These are phyloP conservation scores for Pyronema omphalodes DNA, from an alignment of 495 filamentous ascomycete genomes.

Conservation along the genomic window DNA sequence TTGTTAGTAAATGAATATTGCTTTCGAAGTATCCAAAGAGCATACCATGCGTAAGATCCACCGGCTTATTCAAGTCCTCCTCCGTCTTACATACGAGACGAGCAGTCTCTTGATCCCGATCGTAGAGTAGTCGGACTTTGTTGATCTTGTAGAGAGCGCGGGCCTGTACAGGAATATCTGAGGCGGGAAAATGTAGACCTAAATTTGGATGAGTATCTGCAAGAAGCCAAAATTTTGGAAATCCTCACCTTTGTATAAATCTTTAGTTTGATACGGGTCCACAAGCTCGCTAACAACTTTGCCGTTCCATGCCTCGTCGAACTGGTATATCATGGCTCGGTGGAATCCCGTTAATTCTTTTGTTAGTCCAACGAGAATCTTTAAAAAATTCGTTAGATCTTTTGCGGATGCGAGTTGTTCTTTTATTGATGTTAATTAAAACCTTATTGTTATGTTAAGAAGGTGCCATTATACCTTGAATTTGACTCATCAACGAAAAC, in stretches of 20 bases:
- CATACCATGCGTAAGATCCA: conserved; percentile 62
- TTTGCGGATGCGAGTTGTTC: conserved; percentile 55
- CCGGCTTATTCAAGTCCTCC: conserved; percentile 55
- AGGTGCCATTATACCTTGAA: conserved; percentile 29
- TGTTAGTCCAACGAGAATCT: conserved; percentile 56
- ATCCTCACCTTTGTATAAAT: conserved; percentile 47
- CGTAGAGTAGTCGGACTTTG: conserved; percentile 62
- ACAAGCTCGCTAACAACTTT: conserved; percentile 76
- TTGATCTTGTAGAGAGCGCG: conserved; percentile 65
- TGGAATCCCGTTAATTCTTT: conserved; percentile 88
- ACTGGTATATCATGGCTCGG: conserved; percentile 86
- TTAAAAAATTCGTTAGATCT: conserved; percentile 48
- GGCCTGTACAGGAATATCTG: conserved; percentile 78
- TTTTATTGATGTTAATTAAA: background rate
- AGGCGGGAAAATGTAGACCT: conserved; percentile 75
- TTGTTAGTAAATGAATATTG: background rate
- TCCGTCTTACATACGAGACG: conserved; percentile 63
- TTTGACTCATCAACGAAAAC: conserved; percentile 80
- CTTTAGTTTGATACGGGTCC: conserved; percentile 58
- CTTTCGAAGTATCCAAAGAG: conserved; percentile 24
- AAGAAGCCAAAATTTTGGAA: background rate
- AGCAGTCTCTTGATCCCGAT: conserved; percentile 55
- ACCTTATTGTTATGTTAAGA: too few relatives aligned
- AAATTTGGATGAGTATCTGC: background rate
- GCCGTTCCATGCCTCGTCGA: conserved; percentile 67